Base-by-base conservation (phyloP, 306 rosid genomes). In the Castanopsis chinensis region DNA sequence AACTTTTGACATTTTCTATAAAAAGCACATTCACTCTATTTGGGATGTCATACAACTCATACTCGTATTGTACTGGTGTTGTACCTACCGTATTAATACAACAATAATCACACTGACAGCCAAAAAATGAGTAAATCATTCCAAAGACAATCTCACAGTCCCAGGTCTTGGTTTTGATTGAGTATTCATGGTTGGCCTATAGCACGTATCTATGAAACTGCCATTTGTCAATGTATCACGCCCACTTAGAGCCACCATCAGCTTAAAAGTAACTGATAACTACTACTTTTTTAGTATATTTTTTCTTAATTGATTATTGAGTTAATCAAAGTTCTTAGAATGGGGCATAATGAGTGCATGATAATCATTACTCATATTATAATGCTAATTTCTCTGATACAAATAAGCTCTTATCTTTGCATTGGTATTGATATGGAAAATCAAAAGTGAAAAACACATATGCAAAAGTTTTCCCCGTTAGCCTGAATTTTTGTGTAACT, bases 41-140 rank as follows among this genome's bases (percentile, higher is more conserved):
- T 37, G 45, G 0, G 11, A 0, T 2, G 11, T 0, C 11, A n/a
- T n/a, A n/a, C n/a, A n/a, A n/a, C n/a, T n/a, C n/a, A 8, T 37
- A 37, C 45, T 37, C 1, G 0, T 8, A 3, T 37, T 0, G 12
- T 41, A 8, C 41, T 0, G 2, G 8, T 6, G 8, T 33, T 0
- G 1, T 33, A n/a, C n/a, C n/a, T n/a, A n/a, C n/a, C n/a, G 45
- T 8, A 30, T 5, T 27, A 6, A 61, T 2, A 27, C 19, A 5
- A 19, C 13, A 27, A 27, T 64, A 64, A 64, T 30, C 45, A 28
- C 8, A 30, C 1, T 30, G 20, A 64, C 45, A 64, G 12, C 70
- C 41, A 64, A 15, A 28, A 28, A 27, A 30, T n/a, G n/a, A 6
- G 9, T 1, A 14, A 33, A 30, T 30, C 43, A 64, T 64, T 64